These are phyloP conservation scores for Plenodomus tracheiphilus DNA, from an alignment of 2,329 filamentous ascomycete species.

Conservation along the genomic window DNA sequence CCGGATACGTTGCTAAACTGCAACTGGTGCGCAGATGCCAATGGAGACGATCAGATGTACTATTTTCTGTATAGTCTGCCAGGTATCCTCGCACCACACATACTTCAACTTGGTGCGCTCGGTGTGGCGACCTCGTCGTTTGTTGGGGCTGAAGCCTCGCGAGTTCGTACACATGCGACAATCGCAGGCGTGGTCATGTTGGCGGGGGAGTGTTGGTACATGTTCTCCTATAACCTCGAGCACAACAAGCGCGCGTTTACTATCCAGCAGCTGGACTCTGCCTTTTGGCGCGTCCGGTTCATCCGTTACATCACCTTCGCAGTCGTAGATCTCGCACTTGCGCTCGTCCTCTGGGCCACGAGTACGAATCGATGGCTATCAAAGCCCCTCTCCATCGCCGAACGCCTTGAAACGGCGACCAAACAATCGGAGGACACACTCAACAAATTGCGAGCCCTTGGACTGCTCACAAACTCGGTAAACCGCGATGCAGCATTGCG, in stretches of 20 bases:
- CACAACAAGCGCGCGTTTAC: conserved; percentile 65
- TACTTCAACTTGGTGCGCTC: conserved; percentile 73
- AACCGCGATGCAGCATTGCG: conserved; percentile 74
- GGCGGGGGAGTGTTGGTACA: conserved; percentile 66
- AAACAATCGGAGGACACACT: conserved; percentile 62
- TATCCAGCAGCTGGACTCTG: conserved; percentile 65
- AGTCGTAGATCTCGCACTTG: conserved; percentile 65
- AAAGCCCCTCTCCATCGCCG: conserved; percentile 61
- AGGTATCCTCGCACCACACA: conserved; percentile 72
- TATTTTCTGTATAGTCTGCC: conserved; percentile 85
- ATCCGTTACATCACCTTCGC: conserved; percentile 68
- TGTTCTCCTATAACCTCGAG: conserved; percentile 67
- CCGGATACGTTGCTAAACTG: conserved; percentile 73
- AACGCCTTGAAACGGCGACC: conserved; percentile 66
- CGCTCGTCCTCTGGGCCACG: conserved; percentile 71
- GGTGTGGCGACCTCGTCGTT: conserved; percentile 74
- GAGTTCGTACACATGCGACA: conserved; percentile 74
- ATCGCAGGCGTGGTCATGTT: conserved; percentile 63
- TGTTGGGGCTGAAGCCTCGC: conserved; percentile 63
- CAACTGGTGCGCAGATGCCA: conserved; percentile 71
- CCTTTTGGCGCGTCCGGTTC: conserved; percentile 70
- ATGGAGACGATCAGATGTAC: conserved; percentile 63
- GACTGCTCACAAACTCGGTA: conserved; percentile 78
- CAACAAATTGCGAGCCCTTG: conserved; percentile 71
- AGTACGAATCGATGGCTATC: conserved; percentile 80